Evolutionary conservation across 805 yeast species (phyloP).

Genomic region (Ogataea sp.): DNA sequence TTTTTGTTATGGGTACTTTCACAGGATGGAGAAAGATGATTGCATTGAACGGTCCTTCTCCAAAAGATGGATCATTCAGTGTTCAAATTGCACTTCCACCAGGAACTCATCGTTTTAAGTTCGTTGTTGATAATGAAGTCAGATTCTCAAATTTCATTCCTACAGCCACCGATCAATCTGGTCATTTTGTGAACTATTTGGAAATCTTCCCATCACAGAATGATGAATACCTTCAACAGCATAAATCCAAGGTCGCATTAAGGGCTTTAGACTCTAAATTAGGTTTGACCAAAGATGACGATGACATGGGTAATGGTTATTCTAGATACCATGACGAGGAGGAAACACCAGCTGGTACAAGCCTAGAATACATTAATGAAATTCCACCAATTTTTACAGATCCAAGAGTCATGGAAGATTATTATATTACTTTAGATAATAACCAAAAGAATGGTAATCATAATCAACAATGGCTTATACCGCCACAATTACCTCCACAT

Average conservation of each 20-base stretch:
- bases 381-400: slow-evolving; percentile 82
- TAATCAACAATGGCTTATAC: slow-evolving; percentile 60
- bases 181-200: slow-evolving; percentile 87
- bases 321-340: slow-evolving; percentile 66
- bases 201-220: slow-evolving; percentile 44
- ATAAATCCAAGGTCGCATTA: slow-evolving; percentile 19
- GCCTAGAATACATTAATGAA: slow-evolving; percentile 46
- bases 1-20: slow-evolving; percentile 94
- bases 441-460: slow-evolving; percentile 44
- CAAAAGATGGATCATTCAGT: slow-evolving; percentile 43
- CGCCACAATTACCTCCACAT: slow-evolving; percentile 97
- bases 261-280: slow-evolving; percentile 52
- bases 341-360: slow-evolving; percentile 20
- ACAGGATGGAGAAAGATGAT: slow-evolving; percentile 99
- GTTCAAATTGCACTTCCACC: slow-evolving; percentile 74
- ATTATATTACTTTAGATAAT: slow-evolving; percentile 67
- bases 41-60: slow-evolving; percentile 54
- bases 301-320: slow-evolving; percentile 79
- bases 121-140: slow-evolving; percentile 89
- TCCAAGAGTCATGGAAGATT: slow-evolving; percentile 82
- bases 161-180: slow-evolving; percentile 97
- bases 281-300: slow-evolving; percentile 58
- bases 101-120: slow-evolving; percentile 89
- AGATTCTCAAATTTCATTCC: slow-evolving; percentile 82
- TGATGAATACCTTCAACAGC: slow-evolving; percentile 12